Evolutionary conservation across 805 yeast genomes (phyloP).

Genomic region (Starmerella etchellsii): DNA sequence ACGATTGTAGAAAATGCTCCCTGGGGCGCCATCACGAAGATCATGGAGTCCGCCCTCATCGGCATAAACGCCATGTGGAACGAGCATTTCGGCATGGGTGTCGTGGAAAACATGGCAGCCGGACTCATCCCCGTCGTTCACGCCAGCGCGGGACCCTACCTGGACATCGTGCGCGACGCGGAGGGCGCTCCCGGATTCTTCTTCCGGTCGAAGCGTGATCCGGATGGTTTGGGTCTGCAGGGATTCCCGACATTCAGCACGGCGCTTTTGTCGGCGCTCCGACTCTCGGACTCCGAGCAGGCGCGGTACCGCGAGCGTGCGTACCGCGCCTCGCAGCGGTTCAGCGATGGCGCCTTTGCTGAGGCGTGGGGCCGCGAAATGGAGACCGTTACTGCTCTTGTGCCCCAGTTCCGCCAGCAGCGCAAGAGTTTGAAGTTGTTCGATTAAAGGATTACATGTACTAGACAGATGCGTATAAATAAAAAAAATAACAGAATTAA

Average conservation of each 20-base stretch:
- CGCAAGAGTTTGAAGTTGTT: conserved; percentile 9
- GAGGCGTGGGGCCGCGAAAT: conserved; percentile 35
- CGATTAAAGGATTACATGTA: conserved; percentile 5
- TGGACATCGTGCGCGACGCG: conserved; percentile 62
- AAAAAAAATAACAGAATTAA: neutral
- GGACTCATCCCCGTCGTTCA: conserved; percentile 85
- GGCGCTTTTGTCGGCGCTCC: conserved; percentile 35
- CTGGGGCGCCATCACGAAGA: conserved; percentile 44
- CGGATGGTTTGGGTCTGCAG: conserved; percentile 35
- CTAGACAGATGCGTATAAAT: neutral
- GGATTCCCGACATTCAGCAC: conserved; percentile 39
- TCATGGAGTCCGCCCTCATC: conserved; percentile 44
- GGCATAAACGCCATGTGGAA: conserved; percentile 99
- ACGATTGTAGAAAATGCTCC: conserved; percentile 63
- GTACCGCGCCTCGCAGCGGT: conserved; percentile 33
- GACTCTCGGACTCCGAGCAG: conserved; percentile 31
- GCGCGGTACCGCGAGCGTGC: conserved; percentile 36
- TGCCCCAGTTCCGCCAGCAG: conserved; percentile 2
- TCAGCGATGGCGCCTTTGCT: conserved; percentile 50
- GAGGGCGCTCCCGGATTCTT: conserved; percentile 58
- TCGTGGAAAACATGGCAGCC: conserved; percentile 77
- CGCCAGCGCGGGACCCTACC: conserved; percentile 87
- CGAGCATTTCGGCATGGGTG: conserved; percentile 96
- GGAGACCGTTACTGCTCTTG: conserved; percentile 2
- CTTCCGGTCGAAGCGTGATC: conserved; percentile 58